phyloP scores from a whole-genome alignment of 805 yeast species.

The Suhomyces xylopsoci region DNA sequence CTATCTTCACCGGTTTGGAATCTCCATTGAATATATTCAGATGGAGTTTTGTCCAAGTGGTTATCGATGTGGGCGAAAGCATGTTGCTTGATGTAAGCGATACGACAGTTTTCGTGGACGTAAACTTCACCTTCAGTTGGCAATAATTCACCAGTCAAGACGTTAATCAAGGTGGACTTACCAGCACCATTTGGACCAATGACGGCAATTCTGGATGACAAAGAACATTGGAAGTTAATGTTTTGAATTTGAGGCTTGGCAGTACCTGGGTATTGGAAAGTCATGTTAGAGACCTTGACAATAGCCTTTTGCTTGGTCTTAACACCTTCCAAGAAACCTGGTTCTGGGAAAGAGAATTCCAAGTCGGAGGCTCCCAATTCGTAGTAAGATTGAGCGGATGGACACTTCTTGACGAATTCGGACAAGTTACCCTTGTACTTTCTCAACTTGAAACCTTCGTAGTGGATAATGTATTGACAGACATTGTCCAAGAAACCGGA shows the following conservation, averaged over 20 bases:
- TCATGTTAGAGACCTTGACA: conserved; percentile 94
- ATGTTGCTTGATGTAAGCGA: conserved; percentile 99
- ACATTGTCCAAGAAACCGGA: conserved; percentile 98
- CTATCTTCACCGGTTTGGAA: conserved; percentile 99
- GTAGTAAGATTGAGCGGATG: conserved; percentile 97
- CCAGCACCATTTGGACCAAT: conserved; percentile 99
- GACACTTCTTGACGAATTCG: conserved; percentile 97
- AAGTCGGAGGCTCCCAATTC: conserved; percentile 97
- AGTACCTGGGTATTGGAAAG: conserved; percentile 99
- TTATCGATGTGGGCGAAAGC: conserved; percentile 99
- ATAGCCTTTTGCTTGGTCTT: conserved; percentile 99
- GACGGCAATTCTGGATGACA: conserved; percentile 99
- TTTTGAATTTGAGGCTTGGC: conserved; percentile 88
- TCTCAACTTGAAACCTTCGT: conserved; percentile 99
- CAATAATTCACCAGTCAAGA: conserved; percentile 97
- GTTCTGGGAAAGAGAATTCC: conserved; percentile 98
- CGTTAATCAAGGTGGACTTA: conserved; percentile 98
- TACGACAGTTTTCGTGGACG: conserved; percentile 99
- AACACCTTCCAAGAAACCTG: conserved; percentile 99
- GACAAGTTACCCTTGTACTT: conserved; percentile 99
- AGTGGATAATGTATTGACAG: conserved; percentile 97
- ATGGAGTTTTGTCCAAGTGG: conserved; percentile 98
- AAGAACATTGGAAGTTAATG: conserved; percentile 97
- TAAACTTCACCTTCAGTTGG: conserved; percentile 99
- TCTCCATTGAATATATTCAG: conserved; percentile 99